Evolutionary conservation across 2,329 filamentous ascomycete species (phyloP), one percentile per base, ranked within the genome.

Genomic region (Trichoderma koningiopsis): DNA sequence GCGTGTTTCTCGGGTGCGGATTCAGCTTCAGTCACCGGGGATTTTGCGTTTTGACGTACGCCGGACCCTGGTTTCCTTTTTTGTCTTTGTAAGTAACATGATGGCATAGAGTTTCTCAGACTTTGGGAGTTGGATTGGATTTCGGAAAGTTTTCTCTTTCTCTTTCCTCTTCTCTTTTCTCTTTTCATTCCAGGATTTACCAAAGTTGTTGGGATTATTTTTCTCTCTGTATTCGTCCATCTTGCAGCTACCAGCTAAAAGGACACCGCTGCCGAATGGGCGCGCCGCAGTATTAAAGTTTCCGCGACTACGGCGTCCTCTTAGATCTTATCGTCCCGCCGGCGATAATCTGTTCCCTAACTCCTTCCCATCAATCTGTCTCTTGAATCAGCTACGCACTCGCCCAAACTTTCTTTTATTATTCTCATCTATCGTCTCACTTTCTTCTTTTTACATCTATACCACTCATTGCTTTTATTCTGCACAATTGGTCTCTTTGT

Each of bases 1-100:
- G 40, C 40, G 16, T 16, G 33, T 35, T 4, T 35, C 33, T 19
- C 37, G 60, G 53, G 60, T 37, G 74, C 63, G 40, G 63, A 55
- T 29, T 66, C 40, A 52, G 75, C 19, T n/a, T 24, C 58, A 43
- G 58, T 35, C 37, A 14, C 37, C 40, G 19, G 60, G 31, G 62
- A 47, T 33, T 35, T 66, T 57, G 57, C 47, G 47, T 22, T 35
- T 22, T 35, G 37, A 47, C 27, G n/a, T 27, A 16, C 11, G 35
- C 35, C 55, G 16, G 56, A 29, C 27, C 19, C 22, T 58, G 49
- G 47, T 49, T 35, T 35, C 33, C 33, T n/a, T 19, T 19, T 10
- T 19, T 19, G 7, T 43, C 40, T 43, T 43, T 43, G 40, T 43
- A 43, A 43, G 16, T 49, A 61, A 13, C 37, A 37, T 43, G 29